These are phyloP conservation scores for Saccharomycopsis sp. DNA, from an alignment of 805 yeast genomes.

Conservation along the genomic window DNA sequence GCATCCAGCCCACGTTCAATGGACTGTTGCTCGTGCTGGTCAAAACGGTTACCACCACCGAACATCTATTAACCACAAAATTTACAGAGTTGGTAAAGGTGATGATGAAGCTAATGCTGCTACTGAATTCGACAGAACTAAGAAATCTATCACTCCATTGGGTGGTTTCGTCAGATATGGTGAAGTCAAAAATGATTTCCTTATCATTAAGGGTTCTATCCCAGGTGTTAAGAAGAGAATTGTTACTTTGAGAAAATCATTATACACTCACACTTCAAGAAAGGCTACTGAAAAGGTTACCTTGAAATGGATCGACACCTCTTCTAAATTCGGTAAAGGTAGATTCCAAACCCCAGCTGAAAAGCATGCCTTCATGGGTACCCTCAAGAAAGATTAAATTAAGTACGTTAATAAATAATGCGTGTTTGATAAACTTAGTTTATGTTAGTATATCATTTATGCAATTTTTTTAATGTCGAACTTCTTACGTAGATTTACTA, in stretches of 20 bases:
- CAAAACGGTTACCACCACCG: conserved; percentile 99
- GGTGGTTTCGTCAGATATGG: conserved; percentile 99
- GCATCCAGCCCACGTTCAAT: conserved; percentile 99
- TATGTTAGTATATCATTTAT: no score
- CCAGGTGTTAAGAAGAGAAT: conserved; percentile 99
- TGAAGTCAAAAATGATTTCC: conserved; percentile 94
- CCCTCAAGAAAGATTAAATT: conserved; percentile 93
- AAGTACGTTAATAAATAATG: conserved; percentile 8
- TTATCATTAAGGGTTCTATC: conserved; percentile 95
- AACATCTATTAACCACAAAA: conserved; percentile 99
- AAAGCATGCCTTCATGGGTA: conserved; percentile 99
- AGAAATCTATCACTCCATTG: conserved; percentile 98
- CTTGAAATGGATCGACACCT: conserved; percentile 99
- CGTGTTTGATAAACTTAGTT: no score
- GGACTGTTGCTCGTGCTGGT: conserved; percentile 99
- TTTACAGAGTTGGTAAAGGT: conserved; percentile 98
- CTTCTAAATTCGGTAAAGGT: conserved; percentile 99
- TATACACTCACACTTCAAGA: conserved; percentile 96
- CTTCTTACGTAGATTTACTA: no score
- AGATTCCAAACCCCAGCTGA: conserved; percentile 99
- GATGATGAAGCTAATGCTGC: conserved; percentile 92
- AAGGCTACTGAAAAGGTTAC: conserved; percentile 92
- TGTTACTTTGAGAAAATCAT: conserved; percentile 96
- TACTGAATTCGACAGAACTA: conserved; percentile 98
- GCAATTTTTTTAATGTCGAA: no score